Base-by-base conservation (phyloP, 1,139 yeast species). In the Yamadazyma mexicana region DNA sequence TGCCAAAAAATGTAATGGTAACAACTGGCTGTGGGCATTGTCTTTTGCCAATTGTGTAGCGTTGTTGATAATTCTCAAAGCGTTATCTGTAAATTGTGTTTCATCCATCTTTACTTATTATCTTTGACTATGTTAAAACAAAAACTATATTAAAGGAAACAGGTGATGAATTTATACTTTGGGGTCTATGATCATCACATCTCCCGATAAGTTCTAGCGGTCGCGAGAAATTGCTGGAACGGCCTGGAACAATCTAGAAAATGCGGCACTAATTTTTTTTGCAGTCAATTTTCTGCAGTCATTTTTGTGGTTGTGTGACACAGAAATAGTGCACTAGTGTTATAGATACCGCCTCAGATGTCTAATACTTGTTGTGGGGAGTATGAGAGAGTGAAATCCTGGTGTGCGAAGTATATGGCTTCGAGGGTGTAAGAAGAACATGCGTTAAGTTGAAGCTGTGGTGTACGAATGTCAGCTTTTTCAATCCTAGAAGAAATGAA, bases 1-100 rank as follows among this genome's bases (percentile, higher is more conserved):
- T 15, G 96, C 97, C 49, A 92, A 71, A 46, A 92, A 66, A 63
- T 92, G 99, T 46, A 91, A 63, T 17, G 98, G 98, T 40, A 79
- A 67, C 47, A 94, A 71, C 56, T 87, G 94, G 9, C 94, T 73
- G 63, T 92, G 91, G 40, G 85, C 74, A 56, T 88, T 89, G 49
- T 88, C 95, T 54, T 80, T 77, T 30, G 97, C 96, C 47, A 92
- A 66, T 58, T 84, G 79, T 45, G 83, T 79, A 40, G 98, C 95
- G 56, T 78, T 75, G 53, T 85, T 83, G 38, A 94, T 75, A 48
- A 91, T 79, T 46, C 77, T 81, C 55, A 87, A 79, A 37, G 97
- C 98, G 64, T 94, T 87, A 61, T 94, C 98, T 45, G 99, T 92
- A 54, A 88, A 85, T 70, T 83, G 87, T 41, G 89, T 71, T 61